Percentiles rank a stretch among this genome's conserved stretches.
These are phyloP conservation scores for Tremellales sp. DNA, from an alignment of 1,284 basidiomycete genomes.

Conservation along the genomic window DNA sequence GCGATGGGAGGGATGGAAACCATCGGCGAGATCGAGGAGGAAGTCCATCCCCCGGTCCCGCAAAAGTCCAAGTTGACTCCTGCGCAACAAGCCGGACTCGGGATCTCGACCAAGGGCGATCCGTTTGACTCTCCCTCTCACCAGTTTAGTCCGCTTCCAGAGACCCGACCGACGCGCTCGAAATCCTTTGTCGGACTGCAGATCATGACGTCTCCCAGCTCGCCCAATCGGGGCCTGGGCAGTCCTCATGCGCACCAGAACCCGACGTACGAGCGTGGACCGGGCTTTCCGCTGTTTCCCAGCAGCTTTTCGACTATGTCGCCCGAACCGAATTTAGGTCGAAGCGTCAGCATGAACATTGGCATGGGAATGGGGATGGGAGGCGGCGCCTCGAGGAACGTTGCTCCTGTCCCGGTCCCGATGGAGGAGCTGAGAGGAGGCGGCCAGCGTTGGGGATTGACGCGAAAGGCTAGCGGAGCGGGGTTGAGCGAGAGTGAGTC, in stretches of 20 bases:
- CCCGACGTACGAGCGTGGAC: constrained; percentile 36
- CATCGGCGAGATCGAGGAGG: constrained; percentile 34
- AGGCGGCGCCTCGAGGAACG: constrained; percentile 4
- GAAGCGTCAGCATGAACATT: constrained; percentile 30
- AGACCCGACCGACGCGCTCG: constrained; percentile 12
- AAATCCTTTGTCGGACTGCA: constrained; percentile 44
- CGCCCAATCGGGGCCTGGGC: neutral
- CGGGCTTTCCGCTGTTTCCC: constrained; percentile 44
- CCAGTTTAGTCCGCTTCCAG: neutral
- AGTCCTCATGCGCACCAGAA: constrained; percentile 4
- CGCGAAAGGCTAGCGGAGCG: constrained; percentile 36
- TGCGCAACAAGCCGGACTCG: constrained; percentile 23
- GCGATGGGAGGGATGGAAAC: constrained; percentile 32
- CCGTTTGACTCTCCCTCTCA: constrained; percentile 16
- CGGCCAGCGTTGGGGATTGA: constrained; percentile 20
- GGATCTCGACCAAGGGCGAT: constrained; percentile 15
- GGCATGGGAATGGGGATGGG: constrained; percentile 5
- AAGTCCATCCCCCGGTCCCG: neutral
- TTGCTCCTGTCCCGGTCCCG: too few species aligned
- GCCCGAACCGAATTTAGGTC: constrained; percentile 40
- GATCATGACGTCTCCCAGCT: constrained; percentile 32
- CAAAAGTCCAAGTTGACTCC: constrained; percentile 13
- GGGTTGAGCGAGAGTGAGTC: constrained; percentile 48
- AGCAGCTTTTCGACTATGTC: constrained; percentile 37
- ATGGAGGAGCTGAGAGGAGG: constrained; percentile 5